Evolutionary conservation across 1,284 basidiomycete genomes (phyloP).

Genomic region (Moniliophthora roreri): DNA sequence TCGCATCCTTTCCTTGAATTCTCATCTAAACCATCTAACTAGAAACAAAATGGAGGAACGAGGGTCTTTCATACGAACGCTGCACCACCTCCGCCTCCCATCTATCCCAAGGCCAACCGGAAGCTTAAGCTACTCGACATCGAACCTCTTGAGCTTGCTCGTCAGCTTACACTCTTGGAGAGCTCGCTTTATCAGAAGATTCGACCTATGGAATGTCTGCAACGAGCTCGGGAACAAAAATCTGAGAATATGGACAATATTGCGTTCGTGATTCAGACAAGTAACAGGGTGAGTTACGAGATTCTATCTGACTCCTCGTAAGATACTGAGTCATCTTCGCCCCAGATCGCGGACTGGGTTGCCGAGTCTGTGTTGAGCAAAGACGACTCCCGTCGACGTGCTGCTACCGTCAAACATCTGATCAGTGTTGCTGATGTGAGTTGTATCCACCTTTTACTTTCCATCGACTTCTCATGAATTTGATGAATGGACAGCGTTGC

Average conservation of each 20-base stretch:
- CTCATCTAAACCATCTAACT: constrained; percentile 6
- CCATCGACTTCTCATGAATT: constrained; percentile 9
- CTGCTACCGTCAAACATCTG: constrained; percentile 85
- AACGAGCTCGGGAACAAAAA: constrained; percentile 74
- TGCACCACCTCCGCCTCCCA: constrained; percentile 69
- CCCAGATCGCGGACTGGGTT: constrained; percentile 91
- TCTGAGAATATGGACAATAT: constrained; percentile 81
- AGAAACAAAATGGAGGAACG: constrained; percentile 61
- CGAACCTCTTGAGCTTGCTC: constrained; percentile 88
- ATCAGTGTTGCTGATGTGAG: constrained; percentile 89
- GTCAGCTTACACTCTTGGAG: constrained; percentile 95
- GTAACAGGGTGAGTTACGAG: constrained; percentile 71
- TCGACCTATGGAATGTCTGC: constrained; percentile 88
- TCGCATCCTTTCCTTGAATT: constrained; percentile 16
- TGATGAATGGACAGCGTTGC: constrained; percentile 67
- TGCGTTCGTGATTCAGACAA: constrained; percentile 87
- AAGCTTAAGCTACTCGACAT: constrained; percentile 87
- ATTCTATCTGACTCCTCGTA: neutral
- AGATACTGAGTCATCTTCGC: neutral
- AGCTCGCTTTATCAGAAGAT: constrained; percentile 87
- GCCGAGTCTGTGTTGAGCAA: constrained; percentile 85
- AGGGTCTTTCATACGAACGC: constrained; percentile 53
- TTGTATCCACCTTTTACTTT: constrained; percentile 4
- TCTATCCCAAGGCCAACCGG: constrained; percentile 73
- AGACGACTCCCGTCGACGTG: constrained; percentile 85